Conservation (phyloP, 2,329 filamentous ascomycete species). For the Torrubiellomyces zombiae region DNA sequence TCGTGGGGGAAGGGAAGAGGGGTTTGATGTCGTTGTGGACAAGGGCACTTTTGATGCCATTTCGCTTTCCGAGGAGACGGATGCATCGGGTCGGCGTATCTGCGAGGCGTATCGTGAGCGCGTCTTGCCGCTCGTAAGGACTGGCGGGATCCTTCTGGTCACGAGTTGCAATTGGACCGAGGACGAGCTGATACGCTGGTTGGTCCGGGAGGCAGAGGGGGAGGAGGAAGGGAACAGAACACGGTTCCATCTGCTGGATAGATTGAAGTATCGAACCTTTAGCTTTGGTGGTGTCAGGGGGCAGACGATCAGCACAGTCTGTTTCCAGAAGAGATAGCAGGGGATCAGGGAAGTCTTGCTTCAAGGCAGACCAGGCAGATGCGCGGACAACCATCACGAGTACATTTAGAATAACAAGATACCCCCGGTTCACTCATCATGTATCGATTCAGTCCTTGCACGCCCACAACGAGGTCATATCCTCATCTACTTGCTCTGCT, state of each 20-base stretch:
- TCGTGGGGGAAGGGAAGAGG: conserved; percentile 18
- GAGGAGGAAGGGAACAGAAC: conserved; percentile 12
- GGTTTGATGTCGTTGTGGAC: conserved; percentile 87
- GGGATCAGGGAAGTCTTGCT: neutral
- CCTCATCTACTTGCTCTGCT: too few species aligned
- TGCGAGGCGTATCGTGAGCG: conserved; percentile 61
- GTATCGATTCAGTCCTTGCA: too few species aligned
- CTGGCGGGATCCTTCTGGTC: conserved; percentile 60
- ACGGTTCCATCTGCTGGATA: conserved; percentile 44
- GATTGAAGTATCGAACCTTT: conserved; percentile 71
- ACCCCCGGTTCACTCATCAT: too few species aligned
- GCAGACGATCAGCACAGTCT: conserved; percentile 75
- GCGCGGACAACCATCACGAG: neutral
- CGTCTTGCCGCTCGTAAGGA: conserved; percentile 51
- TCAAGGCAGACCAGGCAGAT: neutral
- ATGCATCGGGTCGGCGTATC: conserved; percentile 38
- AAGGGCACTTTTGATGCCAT: conserved; percentile 98
- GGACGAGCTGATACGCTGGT: conserved; percentile 67
- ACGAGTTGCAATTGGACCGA: conserved; percentile 99
- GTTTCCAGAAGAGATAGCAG: conserved; percentile 44
- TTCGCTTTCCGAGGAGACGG: conserved; percentile 46
- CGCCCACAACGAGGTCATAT: too few species aligned
- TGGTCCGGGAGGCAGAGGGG: conserved; percentile 25
- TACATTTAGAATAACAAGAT: too few species aligned
- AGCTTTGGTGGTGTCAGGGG: conserved; percentile 80